Evolutionary conservation across 805 yeast species (phyloP).

Genomic region (Saturnispora kantuleensis): DNA sequence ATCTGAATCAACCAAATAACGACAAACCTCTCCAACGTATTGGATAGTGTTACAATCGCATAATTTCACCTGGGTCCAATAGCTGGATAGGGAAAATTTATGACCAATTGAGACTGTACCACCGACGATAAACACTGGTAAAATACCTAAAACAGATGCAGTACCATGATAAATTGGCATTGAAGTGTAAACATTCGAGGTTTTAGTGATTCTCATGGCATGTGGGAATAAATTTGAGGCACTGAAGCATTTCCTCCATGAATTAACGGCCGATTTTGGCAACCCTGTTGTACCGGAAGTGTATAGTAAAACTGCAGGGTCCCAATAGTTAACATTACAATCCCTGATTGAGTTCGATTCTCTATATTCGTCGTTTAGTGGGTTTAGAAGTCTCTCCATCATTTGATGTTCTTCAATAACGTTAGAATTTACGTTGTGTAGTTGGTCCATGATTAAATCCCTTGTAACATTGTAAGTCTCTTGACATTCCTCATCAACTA

Average conservation of each 20-base stretch:
- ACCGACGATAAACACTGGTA: conserved; percentile 51
- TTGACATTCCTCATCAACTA: conserved; percentile 54
- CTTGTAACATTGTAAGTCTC: conserved; percentile 35
- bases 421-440: conserved; percentile 22
- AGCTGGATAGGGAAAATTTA: conserved; percentile 72
- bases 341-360: conserved; percentile 50
- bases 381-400: conserved; percentile 11
- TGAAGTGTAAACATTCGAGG: conserved; percentile 66
- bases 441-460: conserved; percentile 26
- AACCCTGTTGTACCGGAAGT: conserved; percentile 94
- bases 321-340: conserved; percentile 44
- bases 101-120: conserved; percentile 70
- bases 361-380: conserved; percentile 38
- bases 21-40: conserved; percentile 91
- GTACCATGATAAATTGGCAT: conserved; percentile 97
- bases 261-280: conserved; percentile 88
- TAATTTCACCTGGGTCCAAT: conserved; percentile 81
- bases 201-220: conserved; percentile 47
- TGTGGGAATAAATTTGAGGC: conserved; percentile 64
- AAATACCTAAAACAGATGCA: conserved; percentile 76
- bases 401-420: conserved; percentile 17
- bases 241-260: conserved; percentile 76
- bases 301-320: conserved; percentile 65
- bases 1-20: conserved; percentile 55
- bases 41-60: conserved; percentile 72